phyloP scores from a whole-genome alignment of 306 rosid genomes.

The Psophocarpus tetragonolobus region DNA sequence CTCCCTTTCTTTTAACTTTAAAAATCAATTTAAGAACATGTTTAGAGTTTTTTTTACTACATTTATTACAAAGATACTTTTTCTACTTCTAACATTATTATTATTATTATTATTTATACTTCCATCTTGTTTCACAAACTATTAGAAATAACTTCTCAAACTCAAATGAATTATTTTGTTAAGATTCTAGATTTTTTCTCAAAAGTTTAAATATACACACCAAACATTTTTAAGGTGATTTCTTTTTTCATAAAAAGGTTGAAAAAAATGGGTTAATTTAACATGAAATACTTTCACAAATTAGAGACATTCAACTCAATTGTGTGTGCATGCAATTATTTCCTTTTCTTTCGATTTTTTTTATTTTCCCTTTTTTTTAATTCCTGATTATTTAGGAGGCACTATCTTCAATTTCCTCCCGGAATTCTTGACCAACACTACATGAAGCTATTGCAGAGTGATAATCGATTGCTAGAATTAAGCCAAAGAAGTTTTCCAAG shows the following conservation, averaged over 20 bases:
- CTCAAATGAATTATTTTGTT: not conserved
- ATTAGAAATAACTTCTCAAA: not conserved
- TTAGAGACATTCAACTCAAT: not conserved
- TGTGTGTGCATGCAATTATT: not conserved
- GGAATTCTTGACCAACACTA: constrained; percentile 48
- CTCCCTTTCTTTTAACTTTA: not conserved
- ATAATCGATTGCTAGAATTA: constrained; percentile 38
- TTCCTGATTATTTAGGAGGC: not conserved
- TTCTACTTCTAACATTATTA: too few species aligned
- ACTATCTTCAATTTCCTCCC: constrained; percentile 42
- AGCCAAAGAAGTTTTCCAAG: constrained; percentile 46
- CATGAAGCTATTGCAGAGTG: constrained; percentile 37
- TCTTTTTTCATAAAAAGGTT: not conserved
- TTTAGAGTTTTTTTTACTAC: not conserved
- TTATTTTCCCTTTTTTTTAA: not conserved
- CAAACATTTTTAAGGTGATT: not conserved
- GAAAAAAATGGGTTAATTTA: not conserved
- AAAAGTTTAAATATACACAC: not conserved
- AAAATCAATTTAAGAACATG: not conserved
- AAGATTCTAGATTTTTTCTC: not conserved
- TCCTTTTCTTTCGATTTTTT: not conserved
- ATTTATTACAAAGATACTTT: not conserved
- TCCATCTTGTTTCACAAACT: not conserved
- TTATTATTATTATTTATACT: not conserved
- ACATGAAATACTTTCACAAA: not conserved